Evolutionary conservation across 306 rosid species (phyloP), one percentile per base, ranked within the genome.

Genomic region (Notholithocarpus densiflorus): DNA sequence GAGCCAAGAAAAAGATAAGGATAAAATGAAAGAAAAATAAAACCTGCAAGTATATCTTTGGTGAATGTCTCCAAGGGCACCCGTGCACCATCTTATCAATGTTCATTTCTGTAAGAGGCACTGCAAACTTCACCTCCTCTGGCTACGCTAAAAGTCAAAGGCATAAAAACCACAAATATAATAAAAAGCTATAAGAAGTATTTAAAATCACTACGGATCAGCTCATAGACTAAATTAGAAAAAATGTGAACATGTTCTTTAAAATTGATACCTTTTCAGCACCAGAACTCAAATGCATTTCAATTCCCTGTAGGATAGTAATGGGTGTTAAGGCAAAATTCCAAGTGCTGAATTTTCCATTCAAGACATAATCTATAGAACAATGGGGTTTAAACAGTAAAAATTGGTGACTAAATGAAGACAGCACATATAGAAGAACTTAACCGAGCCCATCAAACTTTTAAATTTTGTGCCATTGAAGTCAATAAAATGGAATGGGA

Each of bases 111-210:
- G 89, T 80, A 72, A 96, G 84, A 76, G 98, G 98, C 77, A 96
- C 97, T 62, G 97, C 89, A 88, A 96, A 91, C 82, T 89, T 96
- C 75, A 93, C 98, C 87, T 96, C 99, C 86, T 86, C 94, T 79
- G 86, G 81, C 99, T 93, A 90, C 88, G 83, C 96, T 91, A 93
- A 87, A 89, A 84, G 80, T 92, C 88, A 89, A 83, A 85, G 87
- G 90, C 88, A 89, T 71, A 81, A 64, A 66, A 80, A 88, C 87
- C 90, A 82, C 76, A 81, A 68, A 78, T 82, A 84, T 79, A 77
- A 76, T 83, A 88, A 76, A 86, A 87, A 85, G 85, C 77, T 78
- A 86, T 71, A 84, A 37, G 27, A 77, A 64, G 68, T 82, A 80
- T 71, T 65, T 74, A 55, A 51, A 61, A n/a, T 43, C 68, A 73